Conservation (phyloP, 257 asterid genomes). For the Voacanga thouarsii region DNA sequence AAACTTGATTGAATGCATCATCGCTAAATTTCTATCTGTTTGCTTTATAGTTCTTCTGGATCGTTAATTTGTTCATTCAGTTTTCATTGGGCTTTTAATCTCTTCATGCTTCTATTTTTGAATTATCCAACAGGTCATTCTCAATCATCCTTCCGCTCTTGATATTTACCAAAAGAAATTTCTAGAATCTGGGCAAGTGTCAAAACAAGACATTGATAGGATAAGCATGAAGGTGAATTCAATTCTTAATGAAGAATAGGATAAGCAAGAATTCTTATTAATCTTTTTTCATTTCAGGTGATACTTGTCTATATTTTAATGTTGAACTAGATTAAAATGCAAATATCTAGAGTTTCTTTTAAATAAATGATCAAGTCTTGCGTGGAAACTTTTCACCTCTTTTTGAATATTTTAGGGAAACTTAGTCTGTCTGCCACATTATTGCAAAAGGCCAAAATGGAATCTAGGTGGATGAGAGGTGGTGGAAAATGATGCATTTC, state of each 20-base stretch:
- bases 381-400: neutral
- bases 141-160: slow-evolving; percentile 82
- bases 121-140: slow-evolving; percentile 62
- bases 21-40: neutral
- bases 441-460: too few species aligned
- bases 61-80: slow-evolving; percentile 10
- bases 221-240: slow-evolving; percentile 64
- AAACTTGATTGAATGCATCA: neutral
- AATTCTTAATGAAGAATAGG: slow-evolving; percentile 91
- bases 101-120: slow-evolving; percentile 16
- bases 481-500: too few species aligned
- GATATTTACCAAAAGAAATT: slow-evolving; percentile 82
- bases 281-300: neutral
- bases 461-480: too few species aligned
- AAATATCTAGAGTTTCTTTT: neutral
- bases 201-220: slow-evolving; percentile 66
- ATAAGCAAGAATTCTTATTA: too few species aligned
- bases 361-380: neutral
- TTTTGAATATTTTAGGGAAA: neutral
- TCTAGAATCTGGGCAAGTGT: slow-evolving; percentile 61
- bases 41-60: neutral
- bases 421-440: neutral
- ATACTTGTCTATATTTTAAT: neutral
- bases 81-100: neutral
- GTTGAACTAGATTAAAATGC: neutral